These are phyloP conservation scores for Xylaria curta DNA, from an alignment of 495 filamentous ascomycete genomes.

Conservation along the genomic window DNA sequence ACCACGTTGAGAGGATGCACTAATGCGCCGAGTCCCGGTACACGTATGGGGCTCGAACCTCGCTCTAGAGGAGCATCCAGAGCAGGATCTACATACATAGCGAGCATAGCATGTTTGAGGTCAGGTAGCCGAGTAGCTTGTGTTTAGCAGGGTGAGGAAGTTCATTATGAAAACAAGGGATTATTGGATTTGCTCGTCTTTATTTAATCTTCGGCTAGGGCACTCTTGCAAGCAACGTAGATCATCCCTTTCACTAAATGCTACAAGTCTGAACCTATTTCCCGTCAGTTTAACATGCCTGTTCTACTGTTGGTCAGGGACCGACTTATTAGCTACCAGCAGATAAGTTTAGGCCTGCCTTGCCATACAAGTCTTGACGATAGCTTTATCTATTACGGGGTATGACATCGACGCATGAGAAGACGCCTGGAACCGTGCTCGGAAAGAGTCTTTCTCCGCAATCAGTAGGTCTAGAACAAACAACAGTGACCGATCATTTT, in stretches of 20 bases:
- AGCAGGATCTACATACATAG: background rate
- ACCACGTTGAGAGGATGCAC: background rate
- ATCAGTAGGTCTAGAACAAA: constrained; percentile 17
- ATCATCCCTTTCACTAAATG: background rate
- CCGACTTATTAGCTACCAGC: background rate
- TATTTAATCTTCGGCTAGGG: background rate
- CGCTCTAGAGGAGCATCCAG: background rate
- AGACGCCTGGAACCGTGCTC: background rate
- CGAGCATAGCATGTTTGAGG: no score
- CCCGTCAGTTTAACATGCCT: background rate
- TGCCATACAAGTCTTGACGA: background rate
- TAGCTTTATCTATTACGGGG: background rate
- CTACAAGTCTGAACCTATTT: background rate
- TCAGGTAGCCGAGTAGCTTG: no score
- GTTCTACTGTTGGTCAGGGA: background rate
- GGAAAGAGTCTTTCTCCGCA: constrained; percentile 9
- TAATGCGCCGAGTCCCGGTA: constrained; percentile 1
- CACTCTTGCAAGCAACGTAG: background rate
- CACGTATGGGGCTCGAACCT: background rate
- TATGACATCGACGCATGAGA: background rate
- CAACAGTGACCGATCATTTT: background rate
- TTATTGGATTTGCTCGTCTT: background rate
- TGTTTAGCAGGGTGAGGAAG: background rate
- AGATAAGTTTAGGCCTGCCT: background rate
- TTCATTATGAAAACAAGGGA: background rate